phyloP scores from a whole-genome alignment of 1,284 basidiomycete species.

The Ustilago shanxiensis region DNA sequence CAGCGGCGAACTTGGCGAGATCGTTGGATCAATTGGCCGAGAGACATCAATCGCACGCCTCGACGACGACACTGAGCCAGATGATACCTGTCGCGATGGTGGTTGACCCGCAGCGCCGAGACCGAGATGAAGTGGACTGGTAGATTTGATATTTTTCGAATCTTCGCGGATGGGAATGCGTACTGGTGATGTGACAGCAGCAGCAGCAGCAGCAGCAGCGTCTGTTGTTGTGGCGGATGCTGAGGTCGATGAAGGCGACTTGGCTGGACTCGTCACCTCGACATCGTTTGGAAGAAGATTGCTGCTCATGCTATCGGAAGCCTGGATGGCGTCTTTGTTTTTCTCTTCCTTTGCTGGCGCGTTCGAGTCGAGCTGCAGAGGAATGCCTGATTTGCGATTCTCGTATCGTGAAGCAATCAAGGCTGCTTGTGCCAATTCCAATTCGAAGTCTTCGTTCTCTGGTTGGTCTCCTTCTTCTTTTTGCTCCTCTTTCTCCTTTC shows the following conservation, averaged over 20 bases:
- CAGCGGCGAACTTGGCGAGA: conserved; percentile 1
- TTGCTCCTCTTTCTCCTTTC: background rate
- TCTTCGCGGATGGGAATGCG: conserved; percentile 5
- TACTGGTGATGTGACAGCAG: conserved; percentile 11
- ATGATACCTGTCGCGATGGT: conserved; percentile 16
- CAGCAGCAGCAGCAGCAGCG: no score
- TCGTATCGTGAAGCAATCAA: conserved; percentile 33
- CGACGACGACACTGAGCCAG: conserved; percentile 18
- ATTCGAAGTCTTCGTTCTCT: conserved; percentile 13
- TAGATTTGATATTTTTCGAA: background rate
- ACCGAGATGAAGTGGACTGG: conserved; percentile 6
- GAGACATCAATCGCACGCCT: conserved; percentile 45
- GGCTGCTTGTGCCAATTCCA: conserved; percentile 32
- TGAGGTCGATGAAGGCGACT: background rate
- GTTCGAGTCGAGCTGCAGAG: background rate
- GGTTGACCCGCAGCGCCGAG: conserved; percentile 3
- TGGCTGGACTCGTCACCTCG: conserved; percentile 6
- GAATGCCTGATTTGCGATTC: conserved; percentile 12
- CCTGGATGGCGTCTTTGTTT: background rate
- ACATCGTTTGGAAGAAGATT: background rate
- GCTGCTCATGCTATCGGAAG: background rate
- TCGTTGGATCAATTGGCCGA: conserved; percentile 32
- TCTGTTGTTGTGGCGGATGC: no score
- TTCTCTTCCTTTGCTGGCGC: background rate
- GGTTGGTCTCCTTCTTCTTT: background rate